Conservation (phyloP, 805 yeast species). For the Kluyveromyces starmeri region DNA sequence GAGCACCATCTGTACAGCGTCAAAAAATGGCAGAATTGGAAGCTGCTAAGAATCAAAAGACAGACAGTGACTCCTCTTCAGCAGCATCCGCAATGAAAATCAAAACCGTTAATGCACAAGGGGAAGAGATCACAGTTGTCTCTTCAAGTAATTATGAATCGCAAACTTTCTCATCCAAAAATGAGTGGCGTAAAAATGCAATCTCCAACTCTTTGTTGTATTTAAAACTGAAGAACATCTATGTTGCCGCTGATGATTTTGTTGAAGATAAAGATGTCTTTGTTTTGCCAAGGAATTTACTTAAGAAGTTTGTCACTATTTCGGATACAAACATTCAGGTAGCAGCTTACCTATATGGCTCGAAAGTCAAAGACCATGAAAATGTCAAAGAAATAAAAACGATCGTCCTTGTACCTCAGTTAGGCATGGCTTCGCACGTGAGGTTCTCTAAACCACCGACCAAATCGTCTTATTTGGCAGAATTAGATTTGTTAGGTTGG, state of each 20-base stretch:
- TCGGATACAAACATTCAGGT: slow-evolving; percentile 77
- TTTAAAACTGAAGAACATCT: slow-evolving; percentile 65
- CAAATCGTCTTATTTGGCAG: slow-evolving; percentile 34
- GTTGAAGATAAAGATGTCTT: slow-evolving; percentile 53
- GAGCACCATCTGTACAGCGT: slow-evolving; percentile 79
- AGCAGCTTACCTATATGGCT: slow-evolving; percentile 74
- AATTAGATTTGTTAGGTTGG: slow-evolving; percentile 82
- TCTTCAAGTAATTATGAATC: slow-evolving; percentile 87
- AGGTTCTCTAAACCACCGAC: slow-evolving; percentile 42
- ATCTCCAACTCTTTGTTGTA: slow-evolving; percentile 67
- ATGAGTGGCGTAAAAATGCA: slow-evolving; percentile 88
- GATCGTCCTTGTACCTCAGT: slow-evolving; percentile 78
- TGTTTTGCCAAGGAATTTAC: slow-evolving; percentile 72
- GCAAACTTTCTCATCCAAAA: slow-evolving; percentile 67
- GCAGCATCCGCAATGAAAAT: slow-evolving; percentile 73
- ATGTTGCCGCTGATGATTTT: slow-evolving; percentile 60
- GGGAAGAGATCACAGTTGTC: slow-evolving; percentile 91
- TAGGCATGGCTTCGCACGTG: slow-evolving; percentile 61
- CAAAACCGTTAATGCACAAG: slow-evolving; percentile 82
- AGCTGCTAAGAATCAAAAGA: slow-evolving; percentile 33
- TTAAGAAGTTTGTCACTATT: slow-evolving; percentile 68
- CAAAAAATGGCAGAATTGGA: slow-evolving; percentile 78
- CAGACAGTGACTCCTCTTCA: slow-evolving; percentile 34
- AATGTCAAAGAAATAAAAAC: slow-evolving; percentile 70
- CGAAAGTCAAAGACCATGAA: slow-evolving; percentile 61